Evolutionary conservation across 495 filamentous ascomycete species (phyloP).

Genomic region (Tirmania nivea): DNA sequence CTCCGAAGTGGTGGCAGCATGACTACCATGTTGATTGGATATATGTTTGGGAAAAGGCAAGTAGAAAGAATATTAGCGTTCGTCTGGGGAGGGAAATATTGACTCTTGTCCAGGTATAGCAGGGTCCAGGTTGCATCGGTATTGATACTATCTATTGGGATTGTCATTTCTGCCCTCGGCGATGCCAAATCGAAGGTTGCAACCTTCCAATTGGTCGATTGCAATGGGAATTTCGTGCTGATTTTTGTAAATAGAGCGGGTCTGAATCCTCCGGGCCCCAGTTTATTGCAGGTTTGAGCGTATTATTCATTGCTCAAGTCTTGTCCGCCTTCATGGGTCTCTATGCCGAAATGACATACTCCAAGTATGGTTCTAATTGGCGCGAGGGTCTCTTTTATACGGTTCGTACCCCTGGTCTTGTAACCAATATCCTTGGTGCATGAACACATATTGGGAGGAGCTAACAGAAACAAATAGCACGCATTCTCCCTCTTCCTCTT

Average conservation of each 20-base stretch:
- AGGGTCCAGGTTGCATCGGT: conserved; percentile 59
- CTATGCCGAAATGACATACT: conserved; percentile 79
- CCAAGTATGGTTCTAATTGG: conserved; percentile 70
- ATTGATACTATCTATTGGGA: conserved; percentile 60
- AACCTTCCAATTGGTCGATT: neutral
- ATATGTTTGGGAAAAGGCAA: conserved; percentile 46
- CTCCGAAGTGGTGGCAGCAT: conserved; percentile 85
- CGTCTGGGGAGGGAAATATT: neutral
- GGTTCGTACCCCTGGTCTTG: conserved; percentile 28
- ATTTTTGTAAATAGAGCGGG: conserved; percentile 13
- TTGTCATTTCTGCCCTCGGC: conserved; percentile 66
- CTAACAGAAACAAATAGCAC: conserved; percentile 4
- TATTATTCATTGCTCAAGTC: conserved; percentile 74
- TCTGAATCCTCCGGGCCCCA: conserved; percentile 8
- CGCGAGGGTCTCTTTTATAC: conserved; percentile 86
- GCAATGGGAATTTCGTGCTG: neutral
- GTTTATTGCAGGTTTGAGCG: conserved; percentile 55
- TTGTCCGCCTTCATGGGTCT: conserved; percentile 86
- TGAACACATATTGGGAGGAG: neutral
- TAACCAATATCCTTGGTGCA: conserved; percentile 5
- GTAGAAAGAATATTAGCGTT: neutral
- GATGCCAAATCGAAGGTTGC: conserved; percentile 64
- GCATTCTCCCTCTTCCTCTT: conserved; percentile 26
- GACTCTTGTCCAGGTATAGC: conserved; percentile 33
- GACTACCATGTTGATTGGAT: conserved; percentile 74